phyloP scores from a whole-genome alignment of 305 asterid genomes.

The Solanum hybrid region DNA sequence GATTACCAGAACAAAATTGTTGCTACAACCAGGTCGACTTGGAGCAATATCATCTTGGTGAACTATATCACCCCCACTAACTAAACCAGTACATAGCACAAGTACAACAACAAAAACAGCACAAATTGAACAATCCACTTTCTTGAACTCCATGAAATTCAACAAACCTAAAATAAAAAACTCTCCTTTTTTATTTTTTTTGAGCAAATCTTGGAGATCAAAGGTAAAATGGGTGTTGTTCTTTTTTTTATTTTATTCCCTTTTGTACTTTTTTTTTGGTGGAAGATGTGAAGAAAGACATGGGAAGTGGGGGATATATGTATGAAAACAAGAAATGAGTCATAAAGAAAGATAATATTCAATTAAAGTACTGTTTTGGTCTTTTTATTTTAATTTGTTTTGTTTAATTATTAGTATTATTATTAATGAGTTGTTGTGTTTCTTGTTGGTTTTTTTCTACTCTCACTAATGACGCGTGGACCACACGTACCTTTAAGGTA shows the following conservation, averaged over 20 bases:
- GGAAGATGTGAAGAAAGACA: slow-evolving; percentile 24
- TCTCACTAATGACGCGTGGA: background rate
- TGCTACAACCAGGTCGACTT: slow-evolving; percentile 71
- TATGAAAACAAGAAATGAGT: background rate
- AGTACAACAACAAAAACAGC: slow-evolving; percentile 33
- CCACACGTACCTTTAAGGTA: background rate
- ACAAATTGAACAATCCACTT: slow-evolving; percentile 30
- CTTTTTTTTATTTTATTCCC: background rate
- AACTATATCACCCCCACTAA: slow-evolving; percentile 76
- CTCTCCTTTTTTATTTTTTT: background rate
- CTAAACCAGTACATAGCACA: slow-evolving; percentile 38
- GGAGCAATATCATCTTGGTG: slow-evolving; percentile 86
- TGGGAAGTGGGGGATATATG: slow-evolving; percentile 8
- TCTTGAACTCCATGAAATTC: slow-evolving; percentile 36
- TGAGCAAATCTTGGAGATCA: slow-evolving; percentile 12
- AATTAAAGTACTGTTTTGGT: slow-evolving; percentile 4
- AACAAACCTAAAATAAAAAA: background rate
- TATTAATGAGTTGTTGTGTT: background rate
- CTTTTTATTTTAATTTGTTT: background rate
- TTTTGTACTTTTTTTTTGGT: slow-evolving; percentile 4
- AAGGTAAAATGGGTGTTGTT: slow-evolving; percentile 12
- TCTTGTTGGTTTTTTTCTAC: background rate
- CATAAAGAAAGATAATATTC: background rate
- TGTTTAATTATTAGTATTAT: background rate
- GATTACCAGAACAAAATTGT: slow-evolving; percentile 80